phyloP scores from a whole-genome alignment of 2,329 filamentous ascomycete genomes.

The Xylariaceae sp. region DNA sequence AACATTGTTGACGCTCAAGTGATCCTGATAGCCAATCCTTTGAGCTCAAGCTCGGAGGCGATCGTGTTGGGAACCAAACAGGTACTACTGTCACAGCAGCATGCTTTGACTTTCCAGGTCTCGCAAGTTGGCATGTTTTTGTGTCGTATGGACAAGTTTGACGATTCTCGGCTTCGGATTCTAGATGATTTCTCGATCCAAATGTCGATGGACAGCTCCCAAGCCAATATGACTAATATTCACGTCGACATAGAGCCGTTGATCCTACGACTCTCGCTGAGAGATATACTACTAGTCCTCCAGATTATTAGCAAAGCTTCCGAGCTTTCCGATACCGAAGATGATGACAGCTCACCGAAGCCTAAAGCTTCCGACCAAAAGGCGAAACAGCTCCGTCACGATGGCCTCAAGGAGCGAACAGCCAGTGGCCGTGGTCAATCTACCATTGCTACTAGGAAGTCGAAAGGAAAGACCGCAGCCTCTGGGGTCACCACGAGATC shows the following conservation, averaged over 20 bases:
- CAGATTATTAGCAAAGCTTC: slow-evolving; percentile 90
- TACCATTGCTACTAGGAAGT: slow-evolving; percentile 39
- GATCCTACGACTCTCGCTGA: slow-evolving; percentile 81
- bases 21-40: slow-evolving; percentile 91
- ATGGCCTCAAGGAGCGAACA: slow-evolving; percentile 50
- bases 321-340: slow-evolving; percentile 64
- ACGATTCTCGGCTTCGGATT: slow-evolving; percentile 83
- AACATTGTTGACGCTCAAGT: slow-evolving; percentile 96
- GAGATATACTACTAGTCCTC: slow-evolving; percentile 89
- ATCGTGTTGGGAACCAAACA: slow-evolving; percentile 95
- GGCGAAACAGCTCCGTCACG: slow-evolving; percentile 47
- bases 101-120: slow-evolving; percentile 88
- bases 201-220: slow-evolving; percentile 73
- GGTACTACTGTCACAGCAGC: slow-evolving; percentile 86
- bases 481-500: slow-evolving; percentile 25
- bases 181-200: slow-evolving; percentile 95
- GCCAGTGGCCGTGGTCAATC: slow-evolving; percentile 54
- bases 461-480: slow-evolving; percentile 32
- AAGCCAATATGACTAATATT: slow-evolving; percentile 66
- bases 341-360: slow-evolving; percentile 45
- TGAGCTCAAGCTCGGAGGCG: slow-evolving; percentile 85
- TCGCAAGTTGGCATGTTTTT: slow-evolving; percentile 97
- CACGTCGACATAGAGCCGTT: slow-evolving; percentile 86
- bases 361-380: slow-evolving; percentile 47
- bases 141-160: slow-evolving; percentile 97